Evolutionary conservation across 169 alveolate species (phyloP).

Genomic region (Babesia divergens): DNA sequence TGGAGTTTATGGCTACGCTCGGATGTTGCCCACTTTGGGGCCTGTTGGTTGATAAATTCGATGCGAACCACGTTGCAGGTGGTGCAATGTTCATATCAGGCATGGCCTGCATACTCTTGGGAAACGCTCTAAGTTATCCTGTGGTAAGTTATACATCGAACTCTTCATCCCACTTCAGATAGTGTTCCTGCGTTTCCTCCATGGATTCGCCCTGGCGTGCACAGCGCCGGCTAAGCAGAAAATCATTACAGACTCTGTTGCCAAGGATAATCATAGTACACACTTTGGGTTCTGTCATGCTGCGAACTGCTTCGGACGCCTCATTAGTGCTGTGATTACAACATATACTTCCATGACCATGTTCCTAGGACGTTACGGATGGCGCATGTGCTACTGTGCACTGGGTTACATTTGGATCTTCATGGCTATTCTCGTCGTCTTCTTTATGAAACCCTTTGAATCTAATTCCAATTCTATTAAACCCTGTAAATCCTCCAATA

Average conservation of each 20-base stretch:
- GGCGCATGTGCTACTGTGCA: slow-evolving; percentile 26
- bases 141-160: slow-evolving; percentile 15
- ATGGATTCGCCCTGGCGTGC: slow-evolving; percentile 37
- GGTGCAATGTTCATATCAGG: slow-evolving; percentile 86
- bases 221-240: slow-evolving; percentile 18
- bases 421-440: background rate
- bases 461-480: slow-evolving; percentile 3
- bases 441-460: background rate
- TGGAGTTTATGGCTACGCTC: slow-evolving; percentile 81
- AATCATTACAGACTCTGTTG: slow-evolving; percentile 7
- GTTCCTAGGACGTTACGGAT: slow-evolving; percentile 8
- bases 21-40: slow-evolving; percentile 88
- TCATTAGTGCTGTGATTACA: slow-evolving; percentile 1
- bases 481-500: background rate
- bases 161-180: background rate
- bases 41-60: slow-evolving; percentile 79
- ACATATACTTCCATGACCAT: background rate
- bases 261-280: background rate
- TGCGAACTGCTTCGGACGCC: slow-evolving; percentile 34
- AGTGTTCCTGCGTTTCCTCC: slow-evolving; percentile 11
- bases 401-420: slow-evolving; percentile 15
- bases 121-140: slow-evolving; percentile 26
- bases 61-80: slow-evolving; percentile 80
- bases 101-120: slow-evolving; percentile 75
- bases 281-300: slow-evolving; percentile 52